Evolutionary conservation across 306 rosid species (phyloP), one percentile per base, ranked within the genome.

Genomic region (Prunus padus): DNA sequence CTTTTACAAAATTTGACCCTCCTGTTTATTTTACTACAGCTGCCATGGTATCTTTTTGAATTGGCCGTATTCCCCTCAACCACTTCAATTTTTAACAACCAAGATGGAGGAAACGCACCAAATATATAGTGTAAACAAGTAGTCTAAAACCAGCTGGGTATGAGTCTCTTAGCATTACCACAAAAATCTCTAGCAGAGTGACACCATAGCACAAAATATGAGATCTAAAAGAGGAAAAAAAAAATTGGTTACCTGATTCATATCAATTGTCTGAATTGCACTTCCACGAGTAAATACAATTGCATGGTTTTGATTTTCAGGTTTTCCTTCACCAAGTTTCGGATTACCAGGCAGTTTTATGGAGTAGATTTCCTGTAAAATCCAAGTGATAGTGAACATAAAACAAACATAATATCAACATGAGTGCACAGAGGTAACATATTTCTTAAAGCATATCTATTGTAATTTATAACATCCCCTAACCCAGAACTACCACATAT

Each of bases 291-390:
- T 95, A 85, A 95, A 95, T 75, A 92, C 82, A 74, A 95, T 76
- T 37, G 97, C 98, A 80, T 95, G 98, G 75, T 95, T 95, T 82
- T 95, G 98, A 76, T 95, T 95, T 85, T 95, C 98, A 0, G 98
- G 97, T 83, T 95, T 95, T 85, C 97, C 98, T 92, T 95, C 98
- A 59, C 97, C 98, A 69, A 95, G 64, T 80, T 92, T 90, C 61
- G 97, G 98, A 83, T 92, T 82, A 60, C 97, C 98, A 18, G 98
- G 96, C 80, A 95, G 80, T 75, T 90, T 95, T 75, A 95, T 90
- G 1, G 97, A 89, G 81, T 92, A 95, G 65, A 95, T 90, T 84
- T 95, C 98, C 97, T 95, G 84, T 18, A 31, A 63, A 22, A 84
- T 49, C 42, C 83, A 73, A 78, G 56, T 59, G 62, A 33, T 54